Percentiles rank a stretch among this genome's conserved stretches.
Conservation (phyloP, 768 basidiomycete genomes). For the Phlebiopsis gigantea region DNA sequence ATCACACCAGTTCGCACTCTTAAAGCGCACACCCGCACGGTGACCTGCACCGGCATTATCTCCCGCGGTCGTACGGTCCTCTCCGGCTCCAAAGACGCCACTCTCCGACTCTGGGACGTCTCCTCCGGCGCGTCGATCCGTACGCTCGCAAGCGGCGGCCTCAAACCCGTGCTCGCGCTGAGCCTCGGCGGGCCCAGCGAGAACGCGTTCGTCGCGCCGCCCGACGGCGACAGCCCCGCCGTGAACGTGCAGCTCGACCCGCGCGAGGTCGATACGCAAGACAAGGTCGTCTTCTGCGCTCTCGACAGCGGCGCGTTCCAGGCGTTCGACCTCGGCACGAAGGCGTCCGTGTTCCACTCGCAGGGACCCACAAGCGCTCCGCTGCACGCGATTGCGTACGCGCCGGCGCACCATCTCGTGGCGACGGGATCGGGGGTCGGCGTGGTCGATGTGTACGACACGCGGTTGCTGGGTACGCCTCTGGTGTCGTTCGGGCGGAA, state of each 20-base stretch:
- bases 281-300: conserved; percentile 48
- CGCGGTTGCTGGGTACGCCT: conserved; percentile 35
- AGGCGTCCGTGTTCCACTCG: conserved; percentile 25
- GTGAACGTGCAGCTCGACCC: conserved; percentile 14
- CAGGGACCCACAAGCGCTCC: conserved; percentile 23
- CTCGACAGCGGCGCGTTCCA: conserved; percentile 53
- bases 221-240: conserved; percentile 16
- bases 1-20: conserved; percentile 54
- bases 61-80: conserved; percentile 62
- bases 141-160: conserved; percentile 35
- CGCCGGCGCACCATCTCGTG: conserved; percentile 35
- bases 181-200: conserved; percentile 36
- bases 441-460: conserved; percentile 50
- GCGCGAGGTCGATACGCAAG: conserved; percentile 41
- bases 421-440: conserved; percentile 57
- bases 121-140: conserved; percentile 44
- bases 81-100: conserved; percentile 63
- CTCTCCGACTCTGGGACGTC: conserved; percentile 70
- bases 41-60: conserved; percentile 62
- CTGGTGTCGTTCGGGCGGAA: conserved; percentile 39
- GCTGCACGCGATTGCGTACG: conserved; percentile 43
- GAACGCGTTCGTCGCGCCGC: conserved; percentile 18
- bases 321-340: conserved; percentile 46
- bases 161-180: conserved; percentile 40
- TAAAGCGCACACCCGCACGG: conserved; percentile 57